Evolutionary conservation across 805 yeast genomes (phyloP), one percentile per base, ranked within the genome.

Genomic region (Wickerhamiella sergipiensis): DNA sequence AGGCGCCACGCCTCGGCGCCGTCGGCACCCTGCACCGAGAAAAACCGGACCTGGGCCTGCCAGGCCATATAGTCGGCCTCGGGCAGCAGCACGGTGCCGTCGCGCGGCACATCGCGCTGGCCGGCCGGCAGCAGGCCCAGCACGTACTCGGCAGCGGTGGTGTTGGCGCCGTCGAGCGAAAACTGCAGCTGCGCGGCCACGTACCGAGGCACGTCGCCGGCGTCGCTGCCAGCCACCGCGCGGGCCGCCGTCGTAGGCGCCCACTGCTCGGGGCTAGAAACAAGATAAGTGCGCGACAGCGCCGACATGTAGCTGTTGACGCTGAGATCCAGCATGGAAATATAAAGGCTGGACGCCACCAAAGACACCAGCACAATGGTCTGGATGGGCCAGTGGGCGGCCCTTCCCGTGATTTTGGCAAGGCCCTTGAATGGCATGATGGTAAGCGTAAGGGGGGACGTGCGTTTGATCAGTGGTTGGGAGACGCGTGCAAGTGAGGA

Each of bases 351-450:
- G 2, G 95, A 82, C 2, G 95, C 92, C 42, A 86, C 64, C 47
- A 88, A 67, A 13, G 90, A 74, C 6, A 87, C 76, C 51, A 78
- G 61, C 46, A 87, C 78, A 49, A 89, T 80, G 50, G 87, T 76
- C 67, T 89, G 97, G 57, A 90, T 85, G 17, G 98, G 98, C 62
- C 81, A 76, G 53, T 77, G 76, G 13, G 95, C 92, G 49, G 90
- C 78, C 21, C 74, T 64, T 52, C 65, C 68, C 12, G 78, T 74
- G 38, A 69, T 51, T 52, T 70, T 71, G 45, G 85, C 83, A 49
- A 79, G 59, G 26, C 45, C 36, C 36, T 23, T 49, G 39, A 49
- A 18, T 26, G 17, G 45, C 45, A 39, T 45, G 47, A 45, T 26
- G 47, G 39, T 29, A 43, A 43, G 46, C 46, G n/a, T 29, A 9